Base-by-base conservation (phyloP, 352 stramenopile species). In the Hyaloperonospora brassicae region DNA sequence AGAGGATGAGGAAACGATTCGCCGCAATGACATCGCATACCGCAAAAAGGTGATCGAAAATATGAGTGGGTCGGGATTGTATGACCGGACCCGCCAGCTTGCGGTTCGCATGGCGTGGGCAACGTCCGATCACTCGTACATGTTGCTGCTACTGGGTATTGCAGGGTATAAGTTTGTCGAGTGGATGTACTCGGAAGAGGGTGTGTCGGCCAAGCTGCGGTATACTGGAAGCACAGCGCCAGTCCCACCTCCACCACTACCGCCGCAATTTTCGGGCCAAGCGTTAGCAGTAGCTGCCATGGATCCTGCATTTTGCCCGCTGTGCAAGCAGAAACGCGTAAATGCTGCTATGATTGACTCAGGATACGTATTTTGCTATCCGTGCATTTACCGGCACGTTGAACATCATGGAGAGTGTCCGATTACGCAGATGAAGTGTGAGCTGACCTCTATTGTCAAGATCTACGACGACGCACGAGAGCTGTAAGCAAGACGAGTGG, bases 101-200 rank as follows among this genome's bases (percentile, higher is more conserved):
- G 49, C 74, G 21, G 58, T 86, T 40, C 72, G 68, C 3, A 61
- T 69, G 8, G 84, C 72, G 12, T 94, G 84, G 84, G 65, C 70
- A 2, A 76, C 74, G 24, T 55, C 84, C 10, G 84, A 94, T 55
- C 76, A 94, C 64, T 94, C 79, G 61, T 89, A 92, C 46, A 72
- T 87, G 47, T 60, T 92, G 43, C 58, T 94, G 13, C 59, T 92
- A 23, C 47, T 90, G 21, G 74, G 79, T 39, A 84, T 94, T 56
- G 80, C 81, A 0, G 68, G 73, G 34, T 94, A 91, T 70, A 94
- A 94, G 54, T 86, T 91, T 43, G 58, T 90, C 40, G 84, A 94
- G 58, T 94, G 84, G 84, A 88, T 94, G 74, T 90, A 94, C 66
- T 91, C 79, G 42, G 84, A 94, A 46, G 81, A 89, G 51, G 81